A percentile compares a stretch with the other conserved stretches of the same genome.
Conservation (phyloP, 768 basidiomycete genomes). For the Filobasidium wieringae region DNA sequence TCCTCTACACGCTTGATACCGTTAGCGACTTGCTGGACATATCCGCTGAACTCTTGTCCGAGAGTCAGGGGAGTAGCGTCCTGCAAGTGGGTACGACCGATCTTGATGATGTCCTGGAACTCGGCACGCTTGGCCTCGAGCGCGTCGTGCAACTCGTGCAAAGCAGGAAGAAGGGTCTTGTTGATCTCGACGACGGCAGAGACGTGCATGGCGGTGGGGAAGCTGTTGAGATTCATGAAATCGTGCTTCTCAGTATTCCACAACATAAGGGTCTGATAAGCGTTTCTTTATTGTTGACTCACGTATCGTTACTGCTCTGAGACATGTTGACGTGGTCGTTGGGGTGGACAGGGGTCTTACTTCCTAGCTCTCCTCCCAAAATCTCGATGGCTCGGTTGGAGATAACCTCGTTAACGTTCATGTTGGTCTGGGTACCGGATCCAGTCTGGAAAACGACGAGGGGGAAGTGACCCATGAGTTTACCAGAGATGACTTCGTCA, state of each 20-base stretch:
- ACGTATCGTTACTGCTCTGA: constrained; percentile 98
- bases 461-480: constrained; percentile 89
- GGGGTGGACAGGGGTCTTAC: constrained; percentile 94
- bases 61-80: constrained; percentile 96
- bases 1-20: constrained; percentile 73
- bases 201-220: constrained; percentile 98
- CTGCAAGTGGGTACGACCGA: constrained; percentile 92
- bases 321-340: constrained; percentile 99
- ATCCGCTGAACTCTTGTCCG: constrained; percentile 97
- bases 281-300: too few species aligned
- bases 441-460: constrained; percentile 99
- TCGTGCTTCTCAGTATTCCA: neutral
- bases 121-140: constrained; percentile 67
- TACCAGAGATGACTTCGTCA: constrained; percentile 94
- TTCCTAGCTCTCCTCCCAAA: constrained; percentile 86
- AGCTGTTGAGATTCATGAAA: constrained; percentile 46
- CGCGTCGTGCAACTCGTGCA: constrained; percentile 70
- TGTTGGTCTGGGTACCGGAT: constrained; percentile 96
- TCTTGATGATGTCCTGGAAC: constrained; percentile 91
- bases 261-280: too few species aligned
- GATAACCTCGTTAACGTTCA: constrained; percentile 99
- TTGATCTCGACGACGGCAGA: constrained; percentile 84
- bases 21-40: constrained; percentile 86
- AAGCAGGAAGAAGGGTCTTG: constrained; percentile 66
- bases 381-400: constrained; percentile 97